These are phyloP conservation scores for Nigrograna mackinnonii DNA, from an alignment of 2,329 filamentous ascomycete species.

Conservation along the genomic window DNA sequence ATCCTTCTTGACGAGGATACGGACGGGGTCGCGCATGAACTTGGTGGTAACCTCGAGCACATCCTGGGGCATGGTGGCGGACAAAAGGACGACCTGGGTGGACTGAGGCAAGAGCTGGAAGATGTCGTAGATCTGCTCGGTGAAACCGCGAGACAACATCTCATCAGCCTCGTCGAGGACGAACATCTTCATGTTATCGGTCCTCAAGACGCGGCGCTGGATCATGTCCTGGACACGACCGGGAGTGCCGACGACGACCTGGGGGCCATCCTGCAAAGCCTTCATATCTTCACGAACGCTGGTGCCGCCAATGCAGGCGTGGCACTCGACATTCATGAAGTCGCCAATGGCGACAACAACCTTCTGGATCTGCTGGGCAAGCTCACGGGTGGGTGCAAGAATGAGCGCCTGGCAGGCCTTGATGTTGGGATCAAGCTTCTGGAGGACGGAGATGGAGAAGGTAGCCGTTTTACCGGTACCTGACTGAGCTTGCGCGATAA, in stretches of 20 bases:
- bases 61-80: conserved; percentile 98
- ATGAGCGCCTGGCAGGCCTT: conserved; percentile 99
- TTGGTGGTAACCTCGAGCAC: conserved; percentile 99
- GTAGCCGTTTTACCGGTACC: conserved; percentile 99
- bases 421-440: conserved; percentile 94
- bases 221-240: conserved; percentile 99
- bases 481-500: conserved; percentile 99
- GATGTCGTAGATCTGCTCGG: conserved; percentile 99
- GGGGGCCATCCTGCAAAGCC: conserved; percentile 91
- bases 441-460: conserved; percentile 98
- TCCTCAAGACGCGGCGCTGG: conserved; percentile 94
- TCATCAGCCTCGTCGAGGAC: conserved; percentile 99
- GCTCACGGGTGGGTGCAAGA: conserved; percentile 95
- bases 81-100: conserved; percentile 97
- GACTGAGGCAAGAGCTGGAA: conserved; percentile 98
- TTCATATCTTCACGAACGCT: conserved; percentile 99
- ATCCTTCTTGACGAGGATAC: conserved; percentile 99
- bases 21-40: conserved; percentile 99
- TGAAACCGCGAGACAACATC: conserved; percentile 99
- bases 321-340: conserved; percentile 99
- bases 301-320: conserved; percentile 98
- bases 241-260: conserved; percentile 96
- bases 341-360: conserved; percentile 98
- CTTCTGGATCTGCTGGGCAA: conserved; percentile 99
- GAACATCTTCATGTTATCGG: conserved; percentile 99